Evolutionary conservation across 1,139 yeast genomes (phyloP), one percentile per base, ranked within the genome.

Genomic region (Zygotorulaspora mrakii): DNA sequence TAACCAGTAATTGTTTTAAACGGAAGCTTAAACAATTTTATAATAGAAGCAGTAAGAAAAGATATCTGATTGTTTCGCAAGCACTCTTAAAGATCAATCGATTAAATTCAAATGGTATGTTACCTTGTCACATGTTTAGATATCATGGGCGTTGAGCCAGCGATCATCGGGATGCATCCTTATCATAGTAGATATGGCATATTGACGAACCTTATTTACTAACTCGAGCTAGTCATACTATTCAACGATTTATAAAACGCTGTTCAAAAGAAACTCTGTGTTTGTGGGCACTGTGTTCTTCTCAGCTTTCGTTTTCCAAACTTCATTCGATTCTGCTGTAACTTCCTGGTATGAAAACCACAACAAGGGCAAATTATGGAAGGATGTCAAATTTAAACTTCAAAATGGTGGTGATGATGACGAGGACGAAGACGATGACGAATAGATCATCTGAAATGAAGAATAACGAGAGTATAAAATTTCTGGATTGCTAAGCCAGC

Each of bases 301-400:
- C 38, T 79, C 86, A 57, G 91, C 98, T 37, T 91, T 91, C 65
- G 80, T 82, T 52, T 89, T 89, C 77, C 95, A 91, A 73, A 82
- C 77, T 48, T 78, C 77, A 60, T 89, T 88, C 65, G 95, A 88
- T 68, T 68, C 71, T 50, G 82, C 79, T 50, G 76, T 89, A 52
- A 89, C 88, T 65, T 65, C 65, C 42, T 83, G 87, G 84, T 91
- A 83, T 74, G 95, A 86, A 66, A 70, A 70, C 67, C 86, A 83
- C 73, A 91, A 91, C 80, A 75, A 74, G 65, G 98, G 97, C 59
- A 91, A 91, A 74, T 87, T 88, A 73, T 91, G 98, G 98, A 81
- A 84, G 65, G 97, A 91, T 61, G 85, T 91, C 65, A 86, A 84
- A 71, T 71, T 71, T 53, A 75, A 73, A 55, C 75, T 78, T 54